Percentiles rank a stretch among this genome's conserved stretches.
Evolutionary conservation across 495 filamentous ascomycete species (phyloP).

Genomic region (Amniculicola lignicola): DNA sequence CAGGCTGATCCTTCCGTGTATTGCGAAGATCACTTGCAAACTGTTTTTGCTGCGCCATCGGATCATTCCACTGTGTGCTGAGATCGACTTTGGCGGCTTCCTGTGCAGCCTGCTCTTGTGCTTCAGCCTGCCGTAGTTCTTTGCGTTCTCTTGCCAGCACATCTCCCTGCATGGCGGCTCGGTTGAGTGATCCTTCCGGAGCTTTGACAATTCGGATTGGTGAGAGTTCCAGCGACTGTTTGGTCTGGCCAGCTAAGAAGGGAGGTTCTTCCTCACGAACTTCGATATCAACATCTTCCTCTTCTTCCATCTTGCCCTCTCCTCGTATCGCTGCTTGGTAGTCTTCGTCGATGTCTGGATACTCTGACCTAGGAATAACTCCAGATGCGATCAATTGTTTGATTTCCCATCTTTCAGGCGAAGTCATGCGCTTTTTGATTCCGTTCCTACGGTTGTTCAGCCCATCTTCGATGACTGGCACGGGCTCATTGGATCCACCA

Average conservation of each 20-base stretch:
- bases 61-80: slow-evolving; percentile 91
- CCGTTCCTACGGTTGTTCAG: slow-evolving; percentile 53
- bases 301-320: slow-evolving; percentile 84
- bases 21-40: slow-evolving; percentile 82
- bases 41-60: slow-evolving; percentile 83
- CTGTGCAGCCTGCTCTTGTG: slow-evolving; percentile 75
- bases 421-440: slow-evolving; percentile 87
- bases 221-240: slow-evolving; percentile 88
- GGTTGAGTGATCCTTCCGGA: slow-evolving; percentile 91
- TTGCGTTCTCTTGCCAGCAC: slow-evolving; percentile 85
- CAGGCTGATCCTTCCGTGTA: slow-evolving; percentile 52
- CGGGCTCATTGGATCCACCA: slow-evolving; percentile 47
- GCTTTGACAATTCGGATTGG: slow-evolving; percentile 96
- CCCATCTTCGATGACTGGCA: slow-evolving; percentile 64
- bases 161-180: slow-evolving; percentile 90
- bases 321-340: slow-evolving; percentile 84
- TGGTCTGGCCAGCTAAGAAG: slow-evolving; percentile 93
- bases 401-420: slow-evolving; percentile 96
- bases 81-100: slow-evolving; percentile 79
- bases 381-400: slow-evolving; percentile 94
- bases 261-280: slow-evolving; percentile 94
- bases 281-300: slow-evolving; percentile 97
- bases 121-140: slow-evolving; percentile 84
- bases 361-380: slow-evolving; percentile 82
- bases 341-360: slow-evolving; percentile 92